A percentile compares a stretch with the other conserved stretches of the same genome.
These are phyloP conservation scores for Berberis vulgaris DNA, from an alignment of 164 flowering plant species.

Conservation along the genomic window DNA sequence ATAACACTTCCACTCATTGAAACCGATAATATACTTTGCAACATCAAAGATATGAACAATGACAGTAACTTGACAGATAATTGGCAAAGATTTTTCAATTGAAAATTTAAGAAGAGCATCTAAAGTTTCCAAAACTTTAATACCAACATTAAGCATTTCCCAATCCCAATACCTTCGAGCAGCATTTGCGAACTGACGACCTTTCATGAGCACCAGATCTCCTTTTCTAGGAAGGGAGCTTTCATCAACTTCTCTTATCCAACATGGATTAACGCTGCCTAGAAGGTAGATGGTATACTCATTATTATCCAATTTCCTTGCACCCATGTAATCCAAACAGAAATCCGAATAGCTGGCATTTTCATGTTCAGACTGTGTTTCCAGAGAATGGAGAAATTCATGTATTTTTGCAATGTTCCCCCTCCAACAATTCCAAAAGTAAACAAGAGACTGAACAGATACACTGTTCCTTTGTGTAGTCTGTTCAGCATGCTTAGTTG, in stretches of 20 bases:
- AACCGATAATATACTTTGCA: slow-evolving; percentile 25
- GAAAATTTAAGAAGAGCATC: slow-evolving; percentile 18
- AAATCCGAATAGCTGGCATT: slow-evolving; percentile 21
- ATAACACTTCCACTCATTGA: slow-evolving; percentile 3
- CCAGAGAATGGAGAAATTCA: slow-evolving; percentile 21
- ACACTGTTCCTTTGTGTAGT: slow-evolving; percentile 15
- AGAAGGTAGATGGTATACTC: slow-evolving; percentile 14
- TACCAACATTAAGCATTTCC: slow-evolving; percentile 30
- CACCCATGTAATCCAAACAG: slow-evolving; percentile 50
- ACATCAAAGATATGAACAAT: slow-evolving; percentile 24
- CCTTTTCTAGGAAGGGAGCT: slow-evolving; percentile 13
- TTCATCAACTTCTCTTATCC: slow-evolving; percentile 30
- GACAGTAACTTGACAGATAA: slow-evolving; percentile 18
- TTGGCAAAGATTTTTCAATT: slow-evolving; percentile 9
- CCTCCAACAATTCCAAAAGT: slow-evolving; percentile 49
- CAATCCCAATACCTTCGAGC: slow-evolving; percentile 26
- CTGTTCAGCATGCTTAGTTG: slow-evolving; percentile 12
- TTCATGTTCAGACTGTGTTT: slow-evolving; percentile 10
- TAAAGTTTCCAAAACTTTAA: slow-evolving; percentile 32
- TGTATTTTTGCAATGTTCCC: slow-evolving; percentile 21
- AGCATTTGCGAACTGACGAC: slow-evolving; percentile 24
- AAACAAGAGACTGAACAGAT: slow-evolving; percentile 36
- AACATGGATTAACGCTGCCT: slow-evolving; percentile 32
- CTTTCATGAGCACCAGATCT: slow-evolving; percentile 20
- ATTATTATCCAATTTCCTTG: slow-evolving; percentile 18